These are phyloP conservation scores for Populus davidiana DNA, from an alignment of 345 rosid genomes.

Conservation along the genomic window DNA sequence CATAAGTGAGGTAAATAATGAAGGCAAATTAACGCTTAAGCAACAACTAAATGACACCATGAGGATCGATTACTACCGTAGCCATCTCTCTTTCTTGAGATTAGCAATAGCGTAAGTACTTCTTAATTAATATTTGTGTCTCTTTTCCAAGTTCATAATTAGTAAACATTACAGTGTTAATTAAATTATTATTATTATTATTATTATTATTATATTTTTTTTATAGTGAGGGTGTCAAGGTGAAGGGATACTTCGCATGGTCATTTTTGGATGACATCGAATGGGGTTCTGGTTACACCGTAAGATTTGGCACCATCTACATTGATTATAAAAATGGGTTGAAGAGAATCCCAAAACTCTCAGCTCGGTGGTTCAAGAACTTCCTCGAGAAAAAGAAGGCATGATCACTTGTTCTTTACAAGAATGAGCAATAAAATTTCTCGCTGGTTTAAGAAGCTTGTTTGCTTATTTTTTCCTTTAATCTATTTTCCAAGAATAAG, in stretches of 20 bases:
- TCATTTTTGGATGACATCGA: constrained; percentile 24
- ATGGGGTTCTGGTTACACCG: constrained; percentile 16
- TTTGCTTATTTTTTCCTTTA: too few species aligned
- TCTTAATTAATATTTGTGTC: too few species aligned
- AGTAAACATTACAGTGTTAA: too few species aligned
- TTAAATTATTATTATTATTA: too few species aligned
- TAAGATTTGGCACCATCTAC: constrained; percentile 21
- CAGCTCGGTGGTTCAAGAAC: constrained; percentile 14
- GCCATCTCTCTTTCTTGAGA: constrained; percentile 31
- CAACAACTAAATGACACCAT: constrained; percentile 32
- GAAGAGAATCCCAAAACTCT: constrained; percentile 24
- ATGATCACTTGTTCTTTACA: background rate
- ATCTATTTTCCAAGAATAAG: background rate
- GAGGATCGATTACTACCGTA: constrained; percentile 33
- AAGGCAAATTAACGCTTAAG: constrained; percentile 19
- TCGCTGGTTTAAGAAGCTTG: too few species aligned
- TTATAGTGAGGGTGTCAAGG: constrained; percentile 14
- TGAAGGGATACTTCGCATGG: constrained; percentile 31
- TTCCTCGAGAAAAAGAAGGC: constrained; percentile 7
- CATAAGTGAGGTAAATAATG: constrained; percentile 29
- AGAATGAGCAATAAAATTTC: background rate
- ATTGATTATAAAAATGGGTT: constrained; percentile 22
- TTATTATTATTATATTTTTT: too few species aligned
- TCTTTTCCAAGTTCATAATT: background rate
- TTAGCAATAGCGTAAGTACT: constrained; percentile 34